Conservation (phyloP, 805 yeast genomes). For the Cyberlindnera xylosilytica region DNA sequence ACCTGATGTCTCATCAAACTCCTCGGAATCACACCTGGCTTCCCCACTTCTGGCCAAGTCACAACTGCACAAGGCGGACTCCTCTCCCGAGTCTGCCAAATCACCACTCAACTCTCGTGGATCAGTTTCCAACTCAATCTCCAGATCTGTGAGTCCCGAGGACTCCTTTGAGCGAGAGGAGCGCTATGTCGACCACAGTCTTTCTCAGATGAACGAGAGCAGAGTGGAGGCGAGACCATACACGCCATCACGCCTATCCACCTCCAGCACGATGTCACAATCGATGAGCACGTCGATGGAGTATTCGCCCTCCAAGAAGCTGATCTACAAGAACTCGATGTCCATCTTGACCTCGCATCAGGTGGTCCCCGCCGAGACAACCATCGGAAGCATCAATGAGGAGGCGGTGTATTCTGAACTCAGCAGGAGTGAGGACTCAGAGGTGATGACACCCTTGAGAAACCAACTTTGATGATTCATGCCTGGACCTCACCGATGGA, state of each 20-base stretch:
- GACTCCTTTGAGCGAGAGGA: constrained; percentile 26
- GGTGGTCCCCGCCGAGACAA: constrained; percentile 7
- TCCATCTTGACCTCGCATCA: constrained; percentile 15
- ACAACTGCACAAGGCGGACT: neutral
- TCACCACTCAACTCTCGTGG: neutral
- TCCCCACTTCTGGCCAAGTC: constrained; percentile 3
- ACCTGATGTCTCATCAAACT: constrained; percentile 1
- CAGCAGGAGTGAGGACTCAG: constrained; percentile 13
- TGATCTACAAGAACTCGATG: constrained; percentile 17
- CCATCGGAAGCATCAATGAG: constrained; percentile 23
- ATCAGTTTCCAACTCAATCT: constrained; percentile 1
- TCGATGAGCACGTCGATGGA: constrained; percentile 3
- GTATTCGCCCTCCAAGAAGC: constrained; percentile 18
- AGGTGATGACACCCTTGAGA: constrained; percentile 9
- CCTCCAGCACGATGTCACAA: neutral
- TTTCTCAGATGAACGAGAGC: constrained; percentile 9
- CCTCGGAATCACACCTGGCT: neutral
- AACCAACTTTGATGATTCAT: constrained; percentile 2
- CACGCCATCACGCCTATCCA: constrained; percentile 6
- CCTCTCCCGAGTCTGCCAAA: neutral
- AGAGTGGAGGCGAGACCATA: neutral
- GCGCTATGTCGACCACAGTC: constrained; percentile 12
- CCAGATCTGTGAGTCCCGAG: constrained; percentile 15
- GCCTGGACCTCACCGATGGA: too few relatives aligned
- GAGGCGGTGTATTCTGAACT: constrained; percentile 25